phyloP scores from a whole-genome alignment of 139 green algal genomes.

The Coelastrella sp. region DNA sequence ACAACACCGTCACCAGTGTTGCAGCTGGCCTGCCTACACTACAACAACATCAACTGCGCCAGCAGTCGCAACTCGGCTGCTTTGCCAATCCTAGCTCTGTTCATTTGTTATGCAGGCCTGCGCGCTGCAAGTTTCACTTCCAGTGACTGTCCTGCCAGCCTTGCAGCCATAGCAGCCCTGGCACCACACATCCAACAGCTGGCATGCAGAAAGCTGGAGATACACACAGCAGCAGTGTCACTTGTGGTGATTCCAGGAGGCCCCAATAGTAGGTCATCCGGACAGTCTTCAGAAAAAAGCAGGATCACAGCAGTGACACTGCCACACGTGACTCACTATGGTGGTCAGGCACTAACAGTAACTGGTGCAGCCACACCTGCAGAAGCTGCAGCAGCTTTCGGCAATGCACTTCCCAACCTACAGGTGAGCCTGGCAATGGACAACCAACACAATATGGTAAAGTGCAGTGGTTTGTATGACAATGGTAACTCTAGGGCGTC shows the following conservation, averaged over 20 bases:
- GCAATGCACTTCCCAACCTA: not conserved
- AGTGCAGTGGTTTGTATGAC: too few relatives aligned
- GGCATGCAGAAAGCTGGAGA: not conserved
- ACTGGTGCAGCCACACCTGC: not conserved
- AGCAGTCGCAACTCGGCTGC: too few relatives aligned
- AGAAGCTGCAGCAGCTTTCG: conserved; percentile 17
- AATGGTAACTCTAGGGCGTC: too few relatives aligned
- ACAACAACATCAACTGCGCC: too few relatives aligned
- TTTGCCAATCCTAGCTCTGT: too few relatives aligned
- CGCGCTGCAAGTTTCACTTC: not conserved
- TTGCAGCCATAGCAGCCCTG: conserved; percentile 10
- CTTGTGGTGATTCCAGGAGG: too few relatives aligned
- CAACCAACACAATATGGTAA: too few relatives aligned
- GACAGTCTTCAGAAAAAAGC: not conserved
- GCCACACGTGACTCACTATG: conserved; percentile 4
- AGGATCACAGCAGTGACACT: not conserved
- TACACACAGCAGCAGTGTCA: conserved; percentile 1
- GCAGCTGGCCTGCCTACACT: too few relatives aligned
- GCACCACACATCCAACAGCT: conserved; percentile 26
- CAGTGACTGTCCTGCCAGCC: not conserved
- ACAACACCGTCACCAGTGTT: too few relatives aligned
- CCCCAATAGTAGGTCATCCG: not conserved
- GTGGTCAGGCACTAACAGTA: conserved; percentile 1
- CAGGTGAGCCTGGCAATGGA: not conserved
- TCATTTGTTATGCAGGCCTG: too few relatives aligned